Evolutionary conservation across 768 basidiomycete genomes (phyloP).

Genomic region (Gloeophyllum trabeum): DNA sequence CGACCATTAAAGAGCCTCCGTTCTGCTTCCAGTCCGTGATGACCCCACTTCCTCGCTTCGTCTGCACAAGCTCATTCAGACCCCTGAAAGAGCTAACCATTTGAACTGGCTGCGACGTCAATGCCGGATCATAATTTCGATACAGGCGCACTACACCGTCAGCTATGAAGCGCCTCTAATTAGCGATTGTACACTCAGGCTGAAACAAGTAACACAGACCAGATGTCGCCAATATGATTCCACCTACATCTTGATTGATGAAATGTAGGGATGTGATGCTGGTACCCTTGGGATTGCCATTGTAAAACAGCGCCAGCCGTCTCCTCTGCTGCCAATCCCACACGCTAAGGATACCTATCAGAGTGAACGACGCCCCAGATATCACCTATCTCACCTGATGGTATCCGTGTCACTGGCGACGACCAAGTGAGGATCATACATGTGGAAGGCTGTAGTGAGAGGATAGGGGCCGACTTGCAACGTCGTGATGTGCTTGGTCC

Average conservation of each 20-base stretch:
- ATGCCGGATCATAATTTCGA: slow-evolving; percentile 76
- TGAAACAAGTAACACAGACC: slow-evolving; percentile 37
- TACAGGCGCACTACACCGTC: slow-evolving; percentile 90
- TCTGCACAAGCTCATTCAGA: slow-evolving; percentile 63
- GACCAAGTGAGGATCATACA: slow-evolving; percentile 83
- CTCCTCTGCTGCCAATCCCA: slow-evolving; percentile 89
- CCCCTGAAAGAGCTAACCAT: slow-evolving; percentile 94
- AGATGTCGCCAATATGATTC: slow-evolving; percentile 80
- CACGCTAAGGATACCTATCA: slow-evolving; percentile 39
- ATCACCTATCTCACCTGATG: slow-evolving; percentile 48
- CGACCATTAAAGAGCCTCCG: slow-evolving; percentile 75
- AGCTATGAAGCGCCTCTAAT: slow-evolving; percentile 47
- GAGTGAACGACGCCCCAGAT: too few species aligned
- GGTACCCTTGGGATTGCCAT: slow-evolving; percentile 75
- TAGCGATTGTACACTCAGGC: too few species aligned
- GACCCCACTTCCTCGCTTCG: slow-evolving; percentile 73
- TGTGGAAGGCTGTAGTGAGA: slow-evolving; percentile 78
- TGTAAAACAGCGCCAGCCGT: slow-evolving; percentile 74
- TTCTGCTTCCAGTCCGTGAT: slow-evolving; percentile 92
- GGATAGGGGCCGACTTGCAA: slow-evolving; percentile 51
- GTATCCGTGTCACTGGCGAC: slow-evolving; percentile 79
- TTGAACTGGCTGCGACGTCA: slow-evolving; percentile 59
- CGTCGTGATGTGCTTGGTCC: slow-evolving; percentile 66
- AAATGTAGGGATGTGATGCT: slow-evolving; percentile 83
- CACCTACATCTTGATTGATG: slow-evolving; percentile 93